Conservation (phyloP, 768 basidiomycete species). For the Mycena indigotica region DNA sequence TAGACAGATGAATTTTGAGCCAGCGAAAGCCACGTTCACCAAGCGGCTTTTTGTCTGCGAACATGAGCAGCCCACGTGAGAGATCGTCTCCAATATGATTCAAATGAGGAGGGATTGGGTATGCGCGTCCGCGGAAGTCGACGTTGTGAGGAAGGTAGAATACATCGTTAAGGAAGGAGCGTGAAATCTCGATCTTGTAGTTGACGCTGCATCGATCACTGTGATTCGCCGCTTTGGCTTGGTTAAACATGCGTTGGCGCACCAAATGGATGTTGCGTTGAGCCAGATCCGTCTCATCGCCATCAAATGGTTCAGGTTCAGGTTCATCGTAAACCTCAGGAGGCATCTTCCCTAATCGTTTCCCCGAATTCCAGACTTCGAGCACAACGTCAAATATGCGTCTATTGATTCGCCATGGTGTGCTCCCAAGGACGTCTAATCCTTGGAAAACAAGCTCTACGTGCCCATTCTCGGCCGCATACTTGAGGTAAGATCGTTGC, state of each 20-base stretch:
- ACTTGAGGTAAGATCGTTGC: constrained; percentile 74
- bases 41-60: constrained; percentile 77
- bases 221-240: constrained; percentile 78
- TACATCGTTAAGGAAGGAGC: constrained; percentile 86
- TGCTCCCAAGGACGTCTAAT: constrained; percentile 86
- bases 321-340: constrained; percentile 64
- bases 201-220: constrained; percentile 91
- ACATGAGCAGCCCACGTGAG: constrained; percentile 81
- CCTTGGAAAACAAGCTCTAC: constrained; percentile 87
- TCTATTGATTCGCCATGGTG: constrained; percentile 88
- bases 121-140: constrained; percentile 96
- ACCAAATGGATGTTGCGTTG: constrained; percentile 55
- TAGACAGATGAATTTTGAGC: constrained; percentile 95
- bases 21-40: constrained; percentile 86
- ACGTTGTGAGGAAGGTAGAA: constrained; percentile 96
- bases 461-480: constrained; percentile 72
- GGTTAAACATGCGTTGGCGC: constrained; percentile 55
- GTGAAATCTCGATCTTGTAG: constrained; percentile 94
- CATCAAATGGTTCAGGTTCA: constrained; percentile 60
- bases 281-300: constrained; percentile 51
- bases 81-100: constrained; percentile 96
- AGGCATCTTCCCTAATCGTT: constrained; percentile 82
- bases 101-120: constrained; percentile 94
- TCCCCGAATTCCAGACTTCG: constrained; percentile 85
- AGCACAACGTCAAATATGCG: constrained; percentile 74